Evolutionary conservation across 1,284 basidiomycete species (phyloP).

Genomic region (Golubevia pallescens): DNA sequence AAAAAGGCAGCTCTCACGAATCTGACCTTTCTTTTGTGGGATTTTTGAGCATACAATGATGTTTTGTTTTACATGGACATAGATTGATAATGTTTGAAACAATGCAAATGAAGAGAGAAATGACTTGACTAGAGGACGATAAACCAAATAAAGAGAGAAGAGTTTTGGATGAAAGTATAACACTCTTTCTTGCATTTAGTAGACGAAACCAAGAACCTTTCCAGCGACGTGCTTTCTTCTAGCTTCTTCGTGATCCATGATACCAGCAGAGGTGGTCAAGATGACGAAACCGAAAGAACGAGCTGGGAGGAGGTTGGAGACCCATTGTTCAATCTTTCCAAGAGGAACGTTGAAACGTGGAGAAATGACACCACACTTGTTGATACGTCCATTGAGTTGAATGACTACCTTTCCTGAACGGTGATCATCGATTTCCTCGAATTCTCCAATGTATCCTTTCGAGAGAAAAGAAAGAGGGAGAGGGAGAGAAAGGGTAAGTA

Average conservation of each 20-base stretch:
- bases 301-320: constrained; percentile 54
- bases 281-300: constrained; percentile 62
- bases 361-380: constrained; percentile 65
- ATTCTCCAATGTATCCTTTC: constrained; percentile 62
- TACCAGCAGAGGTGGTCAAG: constrained; percentile 61
- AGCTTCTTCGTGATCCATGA: constrained; percentile 65
- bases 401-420: constrained; percentile 63
- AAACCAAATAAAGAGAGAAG: neutral
- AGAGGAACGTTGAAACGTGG: constrained; percentile 63
- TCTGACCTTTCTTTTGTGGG: too few relatives aligned
- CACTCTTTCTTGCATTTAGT: neutral
- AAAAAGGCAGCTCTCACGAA: too few relatives aligned
- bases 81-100: too few relatives aligned
- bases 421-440: constrained; percentile 64
- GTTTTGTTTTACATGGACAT: too few relatives aligned
- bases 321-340: constrained; percentile 61
- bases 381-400: constrained; percentile 61
- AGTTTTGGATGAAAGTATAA: neutral
- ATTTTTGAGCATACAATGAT: too few relatives aligned
- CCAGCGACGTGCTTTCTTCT: constrained; percentile 63
- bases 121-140: too few relatives aligned
- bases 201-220: constrained; percentile 65
- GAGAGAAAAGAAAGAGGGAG: neutral
- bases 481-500: too few relatives aligned
- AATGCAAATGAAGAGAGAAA: too few relatives aligned